Percentiles rank a stretch among this genome's conserved stretches.
phyloP scores from a whole-genome alignment of 73 alveolate genomes.

The Paramecium bursaria region DNA sequence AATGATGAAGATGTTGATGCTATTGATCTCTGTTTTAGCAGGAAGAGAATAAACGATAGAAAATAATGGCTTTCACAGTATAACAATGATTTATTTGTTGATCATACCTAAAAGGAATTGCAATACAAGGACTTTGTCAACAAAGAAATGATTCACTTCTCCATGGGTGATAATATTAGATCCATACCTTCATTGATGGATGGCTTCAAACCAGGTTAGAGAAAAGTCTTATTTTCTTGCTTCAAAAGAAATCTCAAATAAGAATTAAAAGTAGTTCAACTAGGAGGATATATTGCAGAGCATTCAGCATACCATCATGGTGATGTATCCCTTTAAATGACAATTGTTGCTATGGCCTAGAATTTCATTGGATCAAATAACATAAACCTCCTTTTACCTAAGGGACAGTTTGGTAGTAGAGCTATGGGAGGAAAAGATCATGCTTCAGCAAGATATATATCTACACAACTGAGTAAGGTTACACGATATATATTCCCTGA shows the following conservation, averaged over 20 bases:
- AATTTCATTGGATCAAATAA: slow-evolving; percentile 98
- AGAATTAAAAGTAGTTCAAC: slow-evolving; percentile 98
- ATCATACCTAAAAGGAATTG: slow-evolving; percentile 79
- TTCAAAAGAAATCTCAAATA: slow-evolving; percentile 95
- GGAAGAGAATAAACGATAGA: slow-evolving; percentile 96
- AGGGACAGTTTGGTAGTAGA: slow-evolving; percentile 99
- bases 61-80: slow-evolving; percentile 94
- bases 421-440: slow-evolving; percentile 99
- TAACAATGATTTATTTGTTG: slow-evolving; percentile 84
- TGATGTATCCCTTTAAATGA: slow-evolving; percentile 91
- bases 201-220: slow-evolving; percentile 99
- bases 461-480: slow-evolving; percentile 91
- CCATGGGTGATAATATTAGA: slow-evolving; percentile 95
- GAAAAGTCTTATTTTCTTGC: slow-evolving; percentile 98
- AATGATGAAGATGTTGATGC: slow-evolving; percentile 95
- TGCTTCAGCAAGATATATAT: slow-evolving; percentile 99
- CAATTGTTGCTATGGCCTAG: slow-evolving; percentile 99
- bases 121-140: slow-evolving; percentile 85
- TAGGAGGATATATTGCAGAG: slow-evolving; percentile 99
- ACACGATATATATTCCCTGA: slow-evolving; percentile 93
- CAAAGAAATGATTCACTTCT: slow-evolving; percentile 91
- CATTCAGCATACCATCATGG: slow-evolving; percentile 99
- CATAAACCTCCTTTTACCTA: slow-evolving; percentile 92
- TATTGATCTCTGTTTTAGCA: slow-evolving; percentile 98
- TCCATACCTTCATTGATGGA: slow-evolving; percentile 98